Percentiles rank a stretch among this genome's conserved stretches.
Evolutionary conservation across 2,329 filamentous ascomycete genomes (phyloP).

Genomic region (Fusarium xylarioides): DNA sequence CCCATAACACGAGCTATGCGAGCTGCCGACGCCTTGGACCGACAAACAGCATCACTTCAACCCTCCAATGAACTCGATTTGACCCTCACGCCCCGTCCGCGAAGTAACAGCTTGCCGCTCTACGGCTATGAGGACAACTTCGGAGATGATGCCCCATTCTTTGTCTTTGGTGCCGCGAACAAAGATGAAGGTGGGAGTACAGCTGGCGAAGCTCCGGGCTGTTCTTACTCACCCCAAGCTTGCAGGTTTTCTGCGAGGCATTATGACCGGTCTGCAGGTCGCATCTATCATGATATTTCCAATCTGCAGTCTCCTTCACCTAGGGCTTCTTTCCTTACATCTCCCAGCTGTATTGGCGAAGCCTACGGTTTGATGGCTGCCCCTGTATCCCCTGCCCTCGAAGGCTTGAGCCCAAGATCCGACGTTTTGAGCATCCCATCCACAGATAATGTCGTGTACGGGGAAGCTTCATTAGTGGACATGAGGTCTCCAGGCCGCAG

Average conservation of each 20-base stretch:
- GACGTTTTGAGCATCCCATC: slow-evolving; percentile 48
- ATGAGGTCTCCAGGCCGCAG: slow-evolving; percentile 43
- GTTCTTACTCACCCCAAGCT: slow-evolving; percentile 26
- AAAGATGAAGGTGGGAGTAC: slow-evolving; percentile 36
- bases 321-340: slow-evolving; percentile 15
- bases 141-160: slow-evolving; percentile 57
- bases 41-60: slow-evolving; percentile 64
- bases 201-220: slow-evolving; percentile 22
- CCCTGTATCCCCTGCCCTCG: slow-evolving; percentile 30
- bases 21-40: slow-evolving; percentile 66
- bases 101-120: slow-evolving; percentile 61
- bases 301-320: slow-evolving; percentile 37
- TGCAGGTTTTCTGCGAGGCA: slow-evolving; percentile 45
- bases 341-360: slow-evolving; percentile 50
- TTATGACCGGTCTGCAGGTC: slow-evolving; percentile 40
- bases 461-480: slow-evolving; percentile 52
- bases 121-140: slow-evolving; percentile 56
- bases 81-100: slow-evolving; percentile 50
- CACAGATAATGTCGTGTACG: slow-evolving; percentile 51
- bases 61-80: slow-evolving; percentile 59
- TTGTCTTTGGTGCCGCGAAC: slow-evolving; percentile 55
- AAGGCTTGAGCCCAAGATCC: slow-evolving; percentile 45
- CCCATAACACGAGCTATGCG: slow-evolving; percentile 65
- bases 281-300: slow-evolving; percentile 32
- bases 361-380: slow-evolving; percentile 36